Evolutionary conservation across 495 filamentous ascomycete species (phyloP).

Genomic region (Penicillium psychrofluorescens): DNA sequence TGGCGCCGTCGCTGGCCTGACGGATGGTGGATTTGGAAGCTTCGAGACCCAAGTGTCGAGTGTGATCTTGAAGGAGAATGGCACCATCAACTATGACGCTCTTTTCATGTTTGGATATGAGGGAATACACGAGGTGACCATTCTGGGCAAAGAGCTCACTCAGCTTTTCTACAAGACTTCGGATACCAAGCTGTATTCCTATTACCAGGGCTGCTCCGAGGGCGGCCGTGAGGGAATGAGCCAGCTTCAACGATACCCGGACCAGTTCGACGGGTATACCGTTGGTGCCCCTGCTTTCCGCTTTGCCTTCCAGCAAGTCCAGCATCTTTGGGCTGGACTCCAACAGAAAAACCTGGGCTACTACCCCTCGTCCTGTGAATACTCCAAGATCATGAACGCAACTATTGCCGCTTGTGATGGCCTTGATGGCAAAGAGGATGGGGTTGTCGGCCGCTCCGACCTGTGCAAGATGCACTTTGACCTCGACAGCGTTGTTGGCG

Average conservation of each 20-base stretch:
- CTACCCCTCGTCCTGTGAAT: conserved; percentile 37
- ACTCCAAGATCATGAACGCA: conserved; percentile 34
- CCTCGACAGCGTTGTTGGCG: conserved; percentile 29
- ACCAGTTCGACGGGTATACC: conserved; percentile 39
- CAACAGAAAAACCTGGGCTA: conserved; percentile 21
- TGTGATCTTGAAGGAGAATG: conserved; percentile 31
- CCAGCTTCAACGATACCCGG: conserved; percentile 41
- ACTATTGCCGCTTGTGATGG: conserved; percentile 41
- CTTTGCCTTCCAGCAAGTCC: conserved; percentile 36
- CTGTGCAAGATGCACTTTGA: conserved; percentile 38
- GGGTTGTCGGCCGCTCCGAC: conserved; percentile 41
- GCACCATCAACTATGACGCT: conserved; percentile 35
- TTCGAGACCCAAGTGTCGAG: conserved; percentile 26
- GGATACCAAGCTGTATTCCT: conserved; percentile 38
- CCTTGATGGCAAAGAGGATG: conserved; percentile 42
- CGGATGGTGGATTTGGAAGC: conserved; percentile 42
- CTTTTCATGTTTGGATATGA: conserved; percentile 42
- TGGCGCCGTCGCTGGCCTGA: conserved; percentile 36
- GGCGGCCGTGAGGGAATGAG: conserved; percentile 45
- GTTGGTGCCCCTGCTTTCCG: conserved; percentile 44
- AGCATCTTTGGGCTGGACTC: conserved; percentile 22
- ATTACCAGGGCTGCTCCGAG: conserved; percentile 47
- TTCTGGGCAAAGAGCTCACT: conserved; percentile 28
- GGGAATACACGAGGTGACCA: conserved; percentile 26
- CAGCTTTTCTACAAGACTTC: conserved; percentile 21